A percentile compares a stretch with the other conserved stretches of the same genome.
phyloP scores from a whole-genome alignment of 2,329 filamentous ascomycete genomes.

The Fusarium austroafricanum region DNA sequence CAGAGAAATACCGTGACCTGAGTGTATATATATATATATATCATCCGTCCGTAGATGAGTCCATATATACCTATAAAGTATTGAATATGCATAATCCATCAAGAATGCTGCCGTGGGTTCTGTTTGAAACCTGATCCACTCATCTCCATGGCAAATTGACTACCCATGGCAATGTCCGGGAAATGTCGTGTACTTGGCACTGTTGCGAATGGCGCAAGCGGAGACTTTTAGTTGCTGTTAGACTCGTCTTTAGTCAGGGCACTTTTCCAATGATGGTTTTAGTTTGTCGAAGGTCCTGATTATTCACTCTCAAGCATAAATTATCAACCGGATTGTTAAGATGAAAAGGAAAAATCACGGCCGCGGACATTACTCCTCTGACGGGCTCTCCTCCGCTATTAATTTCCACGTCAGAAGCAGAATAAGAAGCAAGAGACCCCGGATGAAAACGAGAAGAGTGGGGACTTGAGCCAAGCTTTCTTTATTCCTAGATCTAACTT shows the following conservation, averaged over 20 bases:
- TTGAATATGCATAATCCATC: background rate
- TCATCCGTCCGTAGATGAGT: background rate
- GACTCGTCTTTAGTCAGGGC: conserved; percentile 22
- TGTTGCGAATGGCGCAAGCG: conserved; percentile 12
- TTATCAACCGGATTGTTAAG: background rate
- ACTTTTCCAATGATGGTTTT: conserved; percentile 5
- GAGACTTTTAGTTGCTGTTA: conserved; percentile 1
- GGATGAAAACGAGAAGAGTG: conserved; percentile 9
- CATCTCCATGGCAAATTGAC: conserved; percentile 1
- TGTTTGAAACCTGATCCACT: conserved; percentile 23
- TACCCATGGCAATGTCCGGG: background rate
- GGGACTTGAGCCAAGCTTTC: conserved; percentile 22
- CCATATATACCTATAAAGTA: too few relatives aligned
- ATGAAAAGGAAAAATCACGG: background rate
- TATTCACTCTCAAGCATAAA: conserved; percentile 2
- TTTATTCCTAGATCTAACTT: conserved; percentile 36
- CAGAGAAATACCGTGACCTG: background rate
- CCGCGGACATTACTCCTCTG: conserved; percentile 20
- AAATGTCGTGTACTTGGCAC: conserved; percentile 15
- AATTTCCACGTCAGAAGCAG: conserved; percentile 25
- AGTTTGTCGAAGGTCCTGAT: background rate
- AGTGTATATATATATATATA: background rate
- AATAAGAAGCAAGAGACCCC: conserved; percentile 1
- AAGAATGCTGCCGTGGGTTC: background rate
- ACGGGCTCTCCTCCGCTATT: conserved; percentile 29